Evolutionary conservation across 2,329 filamentous ascomycete species (phyloP).

Genomic region (Penicillium sp.): DNA sequence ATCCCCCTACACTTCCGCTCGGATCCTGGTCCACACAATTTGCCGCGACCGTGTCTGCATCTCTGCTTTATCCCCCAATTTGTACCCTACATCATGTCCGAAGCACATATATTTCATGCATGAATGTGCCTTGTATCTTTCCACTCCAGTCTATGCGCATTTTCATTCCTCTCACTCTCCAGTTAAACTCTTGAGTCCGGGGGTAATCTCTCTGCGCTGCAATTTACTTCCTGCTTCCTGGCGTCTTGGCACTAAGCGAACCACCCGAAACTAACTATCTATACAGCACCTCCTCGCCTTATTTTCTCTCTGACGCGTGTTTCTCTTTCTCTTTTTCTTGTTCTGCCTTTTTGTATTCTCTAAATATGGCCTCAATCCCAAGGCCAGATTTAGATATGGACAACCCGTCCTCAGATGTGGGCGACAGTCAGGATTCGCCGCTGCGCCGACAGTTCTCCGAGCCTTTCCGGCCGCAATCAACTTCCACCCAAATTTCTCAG

Average conservation of each 20-base stretch:
- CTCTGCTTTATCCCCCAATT: conserved; percentile 8
- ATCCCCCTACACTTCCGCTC: conserved; percentile 19
- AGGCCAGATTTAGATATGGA: conserved; percentile 34
- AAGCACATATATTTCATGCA: neutral
- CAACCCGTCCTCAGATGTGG: conserved; percentile 35
- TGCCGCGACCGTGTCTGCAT: conserved; percentile 24
- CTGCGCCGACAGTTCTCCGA: conserved; percentile 39
- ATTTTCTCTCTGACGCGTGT: conserved; percentile 1
- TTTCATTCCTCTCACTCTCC: conserved; percentile 7
- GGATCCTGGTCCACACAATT: conserved; percentile 25
- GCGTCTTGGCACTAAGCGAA: conserved; percentile 37
- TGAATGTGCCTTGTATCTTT: neutral
- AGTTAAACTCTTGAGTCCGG: conserved; percentile 11
- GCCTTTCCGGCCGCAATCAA: conserved; percentile 31
- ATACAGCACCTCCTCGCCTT: conserved; percentile 20
- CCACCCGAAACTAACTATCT: conserved; percentile 28
- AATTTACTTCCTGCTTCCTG: conserved; percentile 20
- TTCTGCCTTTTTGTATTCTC: neutral
- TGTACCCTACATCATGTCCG: conserved; percentile 1
- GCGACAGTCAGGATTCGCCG: conserved; percentile 34
- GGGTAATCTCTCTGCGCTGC: conserved; percentile 12
- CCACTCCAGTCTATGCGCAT: conserved; percentile 1
- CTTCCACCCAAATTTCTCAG: conserved; percentile 33
- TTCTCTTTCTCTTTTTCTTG: conserved; percentile 1
- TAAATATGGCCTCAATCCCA: conserved; percentile 32